These are phyloP conservation scores for Cladosporium cucumerinum DNA, from an alignment of 2,329 filamentous ascomycete genomes.

Conservation along the genomic window DNA sequence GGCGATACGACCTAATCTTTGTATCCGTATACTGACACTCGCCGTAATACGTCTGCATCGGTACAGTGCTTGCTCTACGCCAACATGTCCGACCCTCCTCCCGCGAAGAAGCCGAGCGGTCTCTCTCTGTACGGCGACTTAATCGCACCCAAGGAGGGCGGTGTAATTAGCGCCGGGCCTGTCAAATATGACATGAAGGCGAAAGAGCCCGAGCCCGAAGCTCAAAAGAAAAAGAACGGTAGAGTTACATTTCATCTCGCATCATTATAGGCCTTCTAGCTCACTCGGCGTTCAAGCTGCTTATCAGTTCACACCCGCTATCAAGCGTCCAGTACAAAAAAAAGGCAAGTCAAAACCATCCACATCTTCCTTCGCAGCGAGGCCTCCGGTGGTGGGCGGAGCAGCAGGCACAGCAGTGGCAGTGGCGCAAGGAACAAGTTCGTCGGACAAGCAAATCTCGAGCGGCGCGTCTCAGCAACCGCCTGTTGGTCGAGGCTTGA, in stretches of 20 bases:
- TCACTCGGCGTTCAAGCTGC: slow-evolving; percentile 55
- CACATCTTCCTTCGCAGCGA: slow-evolving; percentile 21
- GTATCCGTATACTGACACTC: not conserved
- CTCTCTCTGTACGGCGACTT: slow-evolving; percentile 83
- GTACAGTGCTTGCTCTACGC: not conserved
- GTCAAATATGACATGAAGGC: slow-evolving; percentile 68
- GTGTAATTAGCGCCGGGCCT: slow-evolving; percentile 75
- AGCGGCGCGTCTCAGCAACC: slow-evolving; percentile 8
- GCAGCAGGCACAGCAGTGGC: slow-evolving; percentile 36
- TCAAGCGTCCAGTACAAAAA: slow-evolving; percentile 68
- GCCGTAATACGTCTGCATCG: not conserved
- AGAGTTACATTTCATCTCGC: slow-evolving; percentile 41
- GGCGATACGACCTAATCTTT: not conserved
- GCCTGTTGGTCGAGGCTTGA: not conserved
- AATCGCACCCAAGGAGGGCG: slow-evolving; percentile 53
- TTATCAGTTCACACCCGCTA: slow-evolving; percentile 76
- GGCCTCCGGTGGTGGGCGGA: slow-evolving; percentile 21
- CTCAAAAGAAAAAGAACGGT: slow-evolving; percentile 60
- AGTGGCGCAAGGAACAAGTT: slow-evolving; percentile 24
- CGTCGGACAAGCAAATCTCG: slow-evolving; percentile 2
- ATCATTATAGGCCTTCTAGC: slow-evolving; percentile 39
- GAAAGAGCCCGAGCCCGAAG: slow-evolving; percentile 49
- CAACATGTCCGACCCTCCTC: slow-evolving; percentile 13
- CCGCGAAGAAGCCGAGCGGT: slow-evolving; percentile 15
- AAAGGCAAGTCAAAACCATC: slow-evolving; percentile 61